Base-by-base conservation (phyloP, 768 basidiomycete genomes). In the Amanita thiersii region DNA sequence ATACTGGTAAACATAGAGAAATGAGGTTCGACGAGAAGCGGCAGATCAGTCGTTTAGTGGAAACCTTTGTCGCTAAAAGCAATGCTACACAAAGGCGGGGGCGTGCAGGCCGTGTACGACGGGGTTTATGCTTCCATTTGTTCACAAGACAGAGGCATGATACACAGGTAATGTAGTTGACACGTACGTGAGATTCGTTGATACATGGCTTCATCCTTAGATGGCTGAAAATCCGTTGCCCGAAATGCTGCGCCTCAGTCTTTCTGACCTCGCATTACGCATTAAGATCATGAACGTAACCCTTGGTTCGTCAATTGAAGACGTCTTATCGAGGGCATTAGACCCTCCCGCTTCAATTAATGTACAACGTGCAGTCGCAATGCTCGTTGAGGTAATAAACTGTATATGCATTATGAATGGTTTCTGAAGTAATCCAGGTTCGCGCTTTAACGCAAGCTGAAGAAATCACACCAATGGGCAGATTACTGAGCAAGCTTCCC, bases 1-100 rank as follows among this genome's bases (percentile, higher is more conserved):
- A 99, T 55, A 77, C 81, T 0, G 92, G 93, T 36, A 91, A 87
- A 53, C 91, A 96, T 57, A 74, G 89, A 50, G 92, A 96, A 65
- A 96, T 96, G 84, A 78, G 84, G 82, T 97, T 92, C 54, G 93
- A 99, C 55, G 94, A 99, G 65, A 97, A 97, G 61, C 78, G 96
- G 10, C 94, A 97, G 54, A 79, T 96, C 46, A 94, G 90, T 43
- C 77, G 91, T 17, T 64, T 99, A 19, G 75, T 92, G 5, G 92
- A 98, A 59, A 89, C 88, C 1, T 97, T 84, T 53, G 76, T 99
- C 35, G 86, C 93, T 4, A 81, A 74, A 59, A 93, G 88, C 55
- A 96, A 96, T 56, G 92, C 92, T 29, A 73, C 85, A 12, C 92
- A 94, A 52, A 66, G 89, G 43, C 77, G 90, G 38, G 92, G 92